Percentiles rank a stretch among this genome's conserved stretches.
Evolutionary conservation across 1,284 basidiomycete genomes (phyloP).

Genomic region (Malassezia dermatis): DNA sequence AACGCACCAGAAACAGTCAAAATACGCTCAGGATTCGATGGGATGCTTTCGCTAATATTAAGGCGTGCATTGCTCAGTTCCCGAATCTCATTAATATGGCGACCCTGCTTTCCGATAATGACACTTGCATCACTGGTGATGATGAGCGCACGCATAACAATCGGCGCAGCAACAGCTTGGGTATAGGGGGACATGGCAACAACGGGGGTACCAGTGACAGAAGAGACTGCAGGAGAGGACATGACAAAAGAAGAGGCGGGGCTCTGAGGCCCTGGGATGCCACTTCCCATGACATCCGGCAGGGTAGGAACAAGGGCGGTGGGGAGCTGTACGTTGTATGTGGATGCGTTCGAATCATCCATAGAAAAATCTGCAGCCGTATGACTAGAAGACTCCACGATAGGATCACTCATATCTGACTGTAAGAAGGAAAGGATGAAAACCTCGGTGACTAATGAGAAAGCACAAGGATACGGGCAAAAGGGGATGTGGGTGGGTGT

Average conservation of each 20-base stretch:
- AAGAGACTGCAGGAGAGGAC: neutral
- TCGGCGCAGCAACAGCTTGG: conserved; percentile 20
- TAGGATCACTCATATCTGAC: neutral
- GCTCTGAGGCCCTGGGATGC: neutral
- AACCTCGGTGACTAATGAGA: neutral
- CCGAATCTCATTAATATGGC: conserved; percentile 95
- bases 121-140: conserved; percentile 98
- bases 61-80: conserved; percentile 87
- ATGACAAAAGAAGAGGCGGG: neutral
- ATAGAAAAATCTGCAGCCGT: neutral
- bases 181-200: conserved; percentile 7
- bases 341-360: neutral
- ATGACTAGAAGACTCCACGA: neutral
- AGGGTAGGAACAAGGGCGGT: neutral
- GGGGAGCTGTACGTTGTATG: neutral
- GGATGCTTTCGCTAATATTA: conserved; percentile 46
- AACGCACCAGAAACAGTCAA: conserved; percentile 93
- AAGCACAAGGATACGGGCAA: neutral
- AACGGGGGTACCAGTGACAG: neutral
- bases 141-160: conserved; percentile 57
- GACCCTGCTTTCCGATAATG: conserved; percentile 92
- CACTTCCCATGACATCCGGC: neutral
- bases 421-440: neutral
- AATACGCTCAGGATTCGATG: conserved; percentile 91
- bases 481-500: neutral